phyloP scores from a whole-genome alignment of 2,329 filamentous ascomycete genomes.

The Diaporthe aspalathi region DNA sequence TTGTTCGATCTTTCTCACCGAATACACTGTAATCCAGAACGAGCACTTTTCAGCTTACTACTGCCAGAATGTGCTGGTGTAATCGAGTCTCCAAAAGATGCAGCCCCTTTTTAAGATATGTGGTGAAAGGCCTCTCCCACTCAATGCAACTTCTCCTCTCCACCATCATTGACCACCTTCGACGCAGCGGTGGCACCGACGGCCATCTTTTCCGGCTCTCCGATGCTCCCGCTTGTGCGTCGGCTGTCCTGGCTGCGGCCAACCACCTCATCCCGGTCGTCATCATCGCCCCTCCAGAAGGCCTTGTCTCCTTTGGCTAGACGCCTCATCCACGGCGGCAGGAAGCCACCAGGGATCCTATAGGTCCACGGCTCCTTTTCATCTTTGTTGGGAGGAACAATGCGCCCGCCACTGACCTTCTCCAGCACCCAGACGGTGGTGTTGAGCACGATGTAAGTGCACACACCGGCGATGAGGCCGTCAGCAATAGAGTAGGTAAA shows the following conservation, averaged over 20 bases:
- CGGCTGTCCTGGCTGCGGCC: slow-evolving; percentile 26
- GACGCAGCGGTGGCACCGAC: slow-evolving; percentile 25
- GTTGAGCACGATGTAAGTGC: slow-evolving; percentile 82
- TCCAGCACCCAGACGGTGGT: slow-evolving; percentile 76
- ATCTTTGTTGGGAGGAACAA: slow-evolving; percentile 80
- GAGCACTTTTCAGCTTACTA: not conserved
- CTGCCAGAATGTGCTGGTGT: not conserved
- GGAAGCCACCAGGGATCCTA: slow-evolving; percentile 77
- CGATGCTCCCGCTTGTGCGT: slow-evolving; percentile 28
- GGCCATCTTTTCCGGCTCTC: slow-evolving; percentile 25
- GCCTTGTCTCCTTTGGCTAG: slow-evolving; percentile 74
- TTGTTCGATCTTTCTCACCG: not conserved
- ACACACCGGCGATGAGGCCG: slow-evolving; percentile 83
- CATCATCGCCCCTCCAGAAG: slow-evolving; percentile 71
- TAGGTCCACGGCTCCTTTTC: slow-evolving; percentile 86
- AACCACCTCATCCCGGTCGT: slow-evolving; percentile 36
- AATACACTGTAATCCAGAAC: not conserved
- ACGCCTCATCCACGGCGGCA: slow-evolving; percentile 79
- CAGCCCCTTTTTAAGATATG: not conserved
- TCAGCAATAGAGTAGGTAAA: slow-evolving; percentile 92
- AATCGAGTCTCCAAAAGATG: not conserved
- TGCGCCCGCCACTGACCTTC: slow-evolving; percentile 72
- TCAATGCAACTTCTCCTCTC: slow-evolving; percentile 17
- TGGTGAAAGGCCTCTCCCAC: no score
- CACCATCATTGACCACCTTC: slow-evolving; percentile 12